phyloP scores from a whole-genome alignment of 192 early-diverging fungal species.

The Backusella sp. region DNA sequence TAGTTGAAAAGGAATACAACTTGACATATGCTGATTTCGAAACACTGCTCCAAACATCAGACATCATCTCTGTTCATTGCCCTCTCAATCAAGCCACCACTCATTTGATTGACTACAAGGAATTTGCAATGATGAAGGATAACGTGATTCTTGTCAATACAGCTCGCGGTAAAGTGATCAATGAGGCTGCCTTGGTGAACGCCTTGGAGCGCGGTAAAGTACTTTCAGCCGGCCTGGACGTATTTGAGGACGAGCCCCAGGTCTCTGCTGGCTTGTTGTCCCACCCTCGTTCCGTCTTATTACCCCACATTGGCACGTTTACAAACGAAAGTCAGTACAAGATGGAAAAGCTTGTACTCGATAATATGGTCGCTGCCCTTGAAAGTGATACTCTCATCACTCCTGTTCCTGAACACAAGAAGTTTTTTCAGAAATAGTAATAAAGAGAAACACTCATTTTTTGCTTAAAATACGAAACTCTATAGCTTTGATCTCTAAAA shows the following conservation, averaged over 20 bases:
- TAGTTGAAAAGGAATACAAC: constrained; percentile 47
- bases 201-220: constrained; percentile 51
- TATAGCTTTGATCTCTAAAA: too few relatives aligned
- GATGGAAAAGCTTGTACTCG: constrained; percentile 44
- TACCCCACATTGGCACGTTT: constrained; percentile 50
- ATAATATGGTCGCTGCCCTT: constrained; percentile 39
- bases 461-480: too few relatives aligned
- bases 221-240: constrained; percentile 29
- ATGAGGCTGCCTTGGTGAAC: constrained; percentile 49
- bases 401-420: constrained; percentile 39
- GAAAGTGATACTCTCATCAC: constrained; percentile 30
- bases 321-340: constrained; percentile 41
- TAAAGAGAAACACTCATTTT: too few relatives aligned
- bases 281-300: constrained; percentile 41
- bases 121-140: constrained; percentile 51
- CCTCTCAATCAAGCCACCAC: constrained; percentile 42
- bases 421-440: constrained; percentile 12
- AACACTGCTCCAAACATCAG: constrained; percentile 47
- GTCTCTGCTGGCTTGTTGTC: constrained; percentile 41
- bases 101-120: constrained; percentile 38
- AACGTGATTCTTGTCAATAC: constrained; percentile 52
- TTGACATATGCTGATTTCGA: constrained; percentile 48
- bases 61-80: constrained; percentile 47
- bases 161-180: constrained; percentile 45
- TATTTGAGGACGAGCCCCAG: constrained; percentile 43